These are phyloP conservation scores for Populus tomentosa DNA, from an alignment of 441 rosid genomes.

Conservation along the genomic window DNA sequence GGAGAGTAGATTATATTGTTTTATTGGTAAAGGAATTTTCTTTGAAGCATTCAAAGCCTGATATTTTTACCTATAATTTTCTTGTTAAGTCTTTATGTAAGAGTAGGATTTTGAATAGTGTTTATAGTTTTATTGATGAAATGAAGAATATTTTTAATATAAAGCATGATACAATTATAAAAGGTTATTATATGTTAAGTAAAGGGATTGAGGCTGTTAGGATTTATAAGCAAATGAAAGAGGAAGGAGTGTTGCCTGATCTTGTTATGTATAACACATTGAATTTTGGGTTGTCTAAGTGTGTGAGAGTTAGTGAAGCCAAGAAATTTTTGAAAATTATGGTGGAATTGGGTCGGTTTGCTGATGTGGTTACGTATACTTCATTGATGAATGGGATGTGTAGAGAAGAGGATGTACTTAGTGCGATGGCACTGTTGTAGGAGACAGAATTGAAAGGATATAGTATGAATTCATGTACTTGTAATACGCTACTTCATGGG, in stretches of 20 bases:
- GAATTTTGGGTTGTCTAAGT: constrained; percentile 77
- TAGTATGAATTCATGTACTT: constrained; percentile 60
- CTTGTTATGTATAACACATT: constrained; percentile 76
- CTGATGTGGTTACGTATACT: constrained; percentile 70
- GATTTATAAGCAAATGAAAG: constrained; percentile 68
- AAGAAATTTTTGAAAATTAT: constrained; percentile 50
- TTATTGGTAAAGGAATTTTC: constrained; percentile 58
- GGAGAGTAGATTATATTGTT: constrained; percentile 48
- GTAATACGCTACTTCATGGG: constrained; percentile 77
- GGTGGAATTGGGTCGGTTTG: constrained; percentile 62
- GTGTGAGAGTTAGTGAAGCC: constrained; percentile 75
- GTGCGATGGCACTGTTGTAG: constrained; percentile 61
- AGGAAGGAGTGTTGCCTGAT: constrained; percentile 71
- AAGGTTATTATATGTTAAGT: constrained; percentile 67
- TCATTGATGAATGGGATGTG: constrained; percentile 91
- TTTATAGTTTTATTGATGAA: constrained; percentile 51
- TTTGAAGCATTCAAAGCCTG: constrained; percentile 55
- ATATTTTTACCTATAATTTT: constrained; percentile 8
- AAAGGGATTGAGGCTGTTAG: constrained; percentile 62
- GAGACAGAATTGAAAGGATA: constrained; percentile 77
- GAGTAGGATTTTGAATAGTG: constrained; percentile 38
- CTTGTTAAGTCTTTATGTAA: constrained; percentile 69
- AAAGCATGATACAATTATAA: constrained; percentile 64
- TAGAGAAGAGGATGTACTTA: constrained; percentile 60
- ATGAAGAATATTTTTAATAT: constrained; percentile 41